Evolutionary conservation across 495 filamentous ascomycete genomes (phyloP).

Genomic region (Aspergillus bertholletiae): DNA sequence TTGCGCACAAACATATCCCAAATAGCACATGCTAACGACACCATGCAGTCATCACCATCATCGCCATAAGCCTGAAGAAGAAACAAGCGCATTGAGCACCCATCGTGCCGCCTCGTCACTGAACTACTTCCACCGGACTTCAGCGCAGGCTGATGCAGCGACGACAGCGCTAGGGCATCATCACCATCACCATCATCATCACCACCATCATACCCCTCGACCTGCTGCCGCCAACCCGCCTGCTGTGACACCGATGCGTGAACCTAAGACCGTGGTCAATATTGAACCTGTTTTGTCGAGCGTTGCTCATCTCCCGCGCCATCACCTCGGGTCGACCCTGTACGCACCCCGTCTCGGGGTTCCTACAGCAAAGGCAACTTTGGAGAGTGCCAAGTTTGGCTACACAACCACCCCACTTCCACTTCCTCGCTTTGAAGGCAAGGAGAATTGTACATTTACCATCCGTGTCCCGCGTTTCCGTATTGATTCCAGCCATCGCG

Average conservation of each 20-base stretch:
- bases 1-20: not conserved
- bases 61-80: conserved; percentile 66
- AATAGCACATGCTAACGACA: conserved; percentile 19
- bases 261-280: conserved; percentile 59
- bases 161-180: conserved; percentile 24
- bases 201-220: conserved; percentile 45
- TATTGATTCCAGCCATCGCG: conserved; percentile 60
- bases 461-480: conserved; percentile 80
- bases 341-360: conserved; percentile 50
- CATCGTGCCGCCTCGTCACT: conserved; percentile 30
- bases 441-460: conserved; percentile 87
- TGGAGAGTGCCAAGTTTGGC: conserved; percentile 55
- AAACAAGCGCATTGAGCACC: conserved; percentile 36
- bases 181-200: conserved; percentile 53
- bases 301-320: conserved; percentile 64
- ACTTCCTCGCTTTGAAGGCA: conserved; percentile 72
- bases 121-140: conserved; percentile 32
- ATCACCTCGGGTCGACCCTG: conserved; percentile 74
- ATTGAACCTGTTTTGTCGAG: conserved; percentile 65
- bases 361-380: conserved; percentile 41
- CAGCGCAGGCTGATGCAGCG: conserved; percentile 36
- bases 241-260: conserved; percentile 47
- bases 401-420: conserved; percentile 70
- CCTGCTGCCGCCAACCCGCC: conserved; percentile 24
- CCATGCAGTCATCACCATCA: conserved; percentile 67